Conservation (phyloP, 75 land plant genomes). For the Cupressus sempervirens region DNA sequence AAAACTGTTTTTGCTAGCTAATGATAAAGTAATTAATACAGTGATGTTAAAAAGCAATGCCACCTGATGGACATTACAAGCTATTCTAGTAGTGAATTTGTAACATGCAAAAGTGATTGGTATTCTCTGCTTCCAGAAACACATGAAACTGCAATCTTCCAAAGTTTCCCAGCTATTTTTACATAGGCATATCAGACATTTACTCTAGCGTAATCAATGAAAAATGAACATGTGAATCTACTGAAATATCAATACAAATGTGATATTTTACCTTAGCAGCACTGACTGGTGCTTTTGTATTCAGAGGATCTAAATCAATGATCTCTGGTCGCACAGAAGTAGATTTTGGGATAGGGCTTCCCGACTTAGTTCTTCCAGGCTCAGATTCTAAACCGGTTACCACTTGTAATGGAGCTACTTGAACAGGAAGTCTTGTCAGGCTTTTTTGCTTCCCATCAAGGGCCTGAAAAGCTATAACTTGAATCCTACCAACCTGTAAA, state of each 20-base stretch:
- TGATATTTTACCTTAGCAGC: slow-evolving; percentile 28
- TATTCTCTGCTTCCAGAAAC: slow-evolving; percentile 2
- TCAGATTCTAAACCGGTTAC: slow-evolving; percentile 36
- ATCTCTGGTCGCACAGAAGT: slow-evolving; percentile 13
- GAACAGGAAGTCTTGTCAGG: slow-evolving; percentile 18
- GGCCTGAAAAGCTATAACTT: slow-evolving; percentile 92
- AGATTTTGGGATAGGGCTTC: slow-evolving; percentile 20
- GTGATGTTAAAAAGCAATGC: not conserved
- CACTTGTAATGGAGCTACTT: slow-evolving; percentile 21
- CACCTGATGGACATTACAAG: not conserved
- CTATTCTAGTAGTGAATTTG: not conserved
- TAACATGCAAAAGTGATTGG: not conserved
- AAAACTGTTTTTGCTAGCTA: not conserved
- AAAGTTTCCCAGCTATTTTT: not conserved
- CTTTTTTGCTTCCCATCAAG: slow-evolving; percentile 55
- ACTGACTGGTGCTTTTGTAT: slow-evolving; percentile 23
- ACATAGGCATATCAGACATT: not conserved
- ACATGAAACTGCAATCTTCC: not conserved
- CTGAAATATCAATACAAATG: not conserved
- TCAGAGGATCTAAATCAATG: slow-evolving; percentile 41
- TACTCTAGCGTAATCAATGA: not conserved
- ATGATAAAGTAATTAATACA: too few relatives aligned
- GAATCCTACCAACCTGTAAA: slow-evolving; percentile 85
- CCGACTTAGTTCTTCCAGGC: slow-evolving; percentile 39
- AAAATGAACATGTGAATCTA: not conserved